Percentiles rank a stretch among this genome's conserved stretches.
These are phyloP conservation scores for Lichtheimia ornata DNA, from an alignment of 371 early-diverging fungal genomes.

Conservation along the genomic window DNA sequence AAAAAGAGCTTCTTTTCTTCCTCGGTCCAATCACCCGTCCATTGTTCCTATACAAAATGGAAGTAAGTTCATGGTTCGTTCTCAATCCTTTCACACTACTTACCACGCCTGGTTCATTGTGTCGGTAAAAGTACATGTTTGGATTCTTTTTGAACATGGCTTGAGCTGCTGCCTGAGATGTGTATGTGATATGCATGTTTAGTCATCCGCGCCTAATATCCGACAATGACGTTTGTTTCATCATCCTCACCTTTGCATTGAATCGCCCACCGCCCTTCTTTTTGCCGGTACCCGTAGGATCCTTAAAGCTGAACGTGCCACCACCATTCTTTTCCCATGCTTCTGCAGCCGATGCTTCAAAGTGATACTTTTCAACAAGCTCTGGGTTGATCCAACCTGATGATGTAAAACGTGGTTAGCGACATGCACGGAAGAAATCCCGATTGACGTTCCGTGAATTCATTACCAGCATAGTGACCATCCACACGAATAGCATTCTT, in stretches of 20 bases:
- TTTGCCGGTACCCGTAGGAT: conserved; percentile 56
- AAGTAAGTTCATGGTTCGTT: background rate
- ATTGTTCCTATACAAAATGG: conserved; percentile 54
- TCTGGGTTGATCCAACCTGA: conserved; percentile 63
- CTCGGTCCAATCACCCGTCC: conserved; percentile 74
- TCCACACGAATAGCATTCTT: conserved; percentile 56
- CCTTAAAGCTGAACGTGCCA: conserved; percentile 68
- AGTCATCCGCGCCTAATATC: too few species aligned
- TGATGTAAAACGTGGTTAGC: background rate
- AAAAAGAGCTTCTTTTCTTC: conserved; percentile 63
- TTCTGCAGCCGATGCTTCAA: conserved; percentile 59
- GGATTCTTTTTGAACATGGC: conserved; percentile 74
- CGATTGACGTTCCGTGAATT: background rate
- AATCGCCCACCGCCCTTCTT: conserved; percentile 21
- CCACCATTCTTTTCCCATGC: conserved; percentile 80
- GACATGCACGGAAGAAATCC: background rate
- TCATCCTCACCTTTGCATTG: conserved; percentile 37
- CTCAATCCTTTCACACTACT: background rate
- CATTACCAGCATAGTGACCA: conserved; percentile 54
- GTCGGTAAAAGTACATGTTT: conserved; percentile 74
- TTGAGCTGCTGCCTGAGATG: conserved; percentile 48
- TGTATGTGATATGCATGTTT: too few species aligned
- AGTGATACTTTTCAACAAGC: conserved; percentile 58
- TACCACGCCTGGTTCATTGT: conserved; percentile 69
- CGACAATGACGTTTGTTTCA: background rate